Conservation (phyloP, 768 basidiomycete species). For the Krasilnikovozyma curviuscula region DNA sequence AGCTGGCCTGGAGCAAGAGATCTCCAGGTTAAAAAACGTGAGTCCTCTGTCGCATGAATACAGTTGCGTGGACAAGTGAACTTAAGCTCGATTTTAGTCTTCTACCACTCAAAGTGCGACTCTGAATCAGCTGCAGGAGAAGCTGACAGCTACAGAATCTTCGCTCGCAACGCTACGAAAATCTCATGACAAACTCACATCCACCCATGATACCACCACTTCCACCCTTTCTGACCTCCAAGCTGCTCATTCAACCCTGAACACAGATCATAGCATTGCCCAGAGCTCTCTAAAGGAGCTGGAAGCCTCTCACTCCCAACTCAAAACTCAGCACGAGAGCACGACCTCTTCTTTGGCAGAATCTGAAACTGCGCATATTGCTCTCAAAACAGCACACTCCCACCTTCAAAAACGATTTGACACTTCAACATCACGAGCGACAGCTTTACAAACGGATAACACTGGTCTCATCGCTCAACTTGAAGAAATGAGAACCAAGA, state of each 20-base stretch:
- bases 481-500: conserved; percentile 68
- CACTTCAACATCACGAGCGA: conserved; percentile 51
- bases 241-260: no score
- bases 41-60: neutral
- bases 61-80: neutral
- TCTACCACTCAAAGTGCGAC: neutral
- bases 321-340: conserved; percentile 41
- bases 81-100: neutral
- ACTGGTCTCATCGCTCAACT: conserved; percentile 49
- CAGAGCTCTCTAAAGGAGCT: conserved; percentile 27
- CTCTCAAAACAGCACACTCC: conserved; percentile 35
- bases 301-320: conserved; percentile 34
- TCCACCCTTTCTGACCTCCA: no score
- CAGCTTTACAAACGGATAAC: conserved; percentile 57
- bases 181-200: neutral
- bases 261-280: no score
- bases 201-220: neutral
- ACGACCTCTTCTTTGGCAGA: conserved; percentile 30
- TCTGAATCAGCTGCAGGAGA: neutral
- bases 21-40: conserved; percentile 6
- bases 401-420: conserved; percentile 45
- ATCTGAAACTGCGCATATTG: conserved; percentile 23
- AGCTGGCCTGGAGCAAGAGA: conserved; percentile 4
- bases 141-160: no score
- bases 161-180: no score